Evolutionary conservation across 1,284 basidiomycete genomes (phyloP).

Genomic region (Mycena sp.): DNA sequence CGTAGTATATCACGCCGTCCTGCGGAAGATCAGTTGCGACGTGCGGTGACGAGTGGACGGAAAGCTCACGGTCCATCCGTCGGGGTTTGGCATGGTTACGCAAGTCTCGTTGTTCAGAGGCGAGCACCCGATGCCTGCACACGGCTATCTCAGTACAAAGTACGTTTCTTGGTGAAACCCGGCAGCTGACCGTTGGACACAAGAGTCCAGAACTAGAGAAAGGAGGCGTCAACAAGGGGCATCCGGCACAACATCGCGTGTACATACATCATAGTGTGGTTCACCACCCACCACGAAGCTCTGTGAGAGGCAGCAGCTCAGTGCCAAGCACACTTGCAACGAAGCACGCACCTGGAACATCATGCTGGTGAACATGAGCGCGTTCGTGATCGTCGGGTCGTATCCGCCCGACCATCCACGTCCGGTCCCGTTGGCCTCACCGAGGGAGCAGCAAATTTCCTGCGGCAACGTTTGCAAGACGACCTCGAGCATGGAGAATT

Average conservation of each 20-base stretch:
- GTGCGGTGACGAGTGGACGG: too few relatives aligned
- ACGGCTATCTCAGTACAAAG: too few relatives aligned
- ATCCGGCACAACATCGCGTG: too few relatives aligned
- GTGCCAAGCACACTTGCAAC: too few relatives aligned
- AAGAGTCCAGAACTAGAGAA: slow-evolving; percentile 49
- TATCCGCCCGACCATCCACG: slow-evolving; percentile 45
- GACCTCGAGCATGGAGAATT: slow-evolving; percentile 7
- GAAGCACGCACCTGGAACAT: too few relatives aligned
- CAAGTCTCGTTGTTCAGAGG: slow-evolving; percentile 42
- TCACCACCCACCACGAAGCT: slow-evolving; percentile 46
- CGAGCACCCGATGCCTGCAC: slow-evolving; percentile 46
- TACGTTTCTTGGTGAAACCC: neutral
- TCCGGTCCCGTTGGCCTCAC: slow-evolving; percentile 45
- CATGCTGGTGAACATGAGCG: slow-evolving; percentile 48
- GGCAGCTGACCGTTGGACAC: slow-evolving; percentile 39
- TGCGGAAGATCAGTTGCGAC: too few relatives aligned
- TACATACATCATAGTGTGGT: slow-evolving; percentile 49
- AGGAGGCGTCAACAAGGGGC: neutral
- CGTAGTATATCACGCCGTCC: slow-evolving; percentile 53
- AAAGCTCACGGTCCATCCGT: too few relatives aligned
- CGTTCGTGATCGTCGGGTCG: slow-evolving; percentile 51
- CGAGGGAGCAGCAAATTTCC: slow-evolving; percentile 50
- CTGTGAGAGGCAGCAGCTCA: too few relatives aligned
- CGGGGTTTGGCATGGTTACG: slow-evolving; percentile 42
- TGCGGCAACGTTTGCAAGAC: slow-evolving; percentile 19